These are phyloP conservation scores for Tolypocladium ophioglossoides DNA, from an alignment of 2,329 filamentous ascomycete genomes.

Conservation along the genomic window DNA sequence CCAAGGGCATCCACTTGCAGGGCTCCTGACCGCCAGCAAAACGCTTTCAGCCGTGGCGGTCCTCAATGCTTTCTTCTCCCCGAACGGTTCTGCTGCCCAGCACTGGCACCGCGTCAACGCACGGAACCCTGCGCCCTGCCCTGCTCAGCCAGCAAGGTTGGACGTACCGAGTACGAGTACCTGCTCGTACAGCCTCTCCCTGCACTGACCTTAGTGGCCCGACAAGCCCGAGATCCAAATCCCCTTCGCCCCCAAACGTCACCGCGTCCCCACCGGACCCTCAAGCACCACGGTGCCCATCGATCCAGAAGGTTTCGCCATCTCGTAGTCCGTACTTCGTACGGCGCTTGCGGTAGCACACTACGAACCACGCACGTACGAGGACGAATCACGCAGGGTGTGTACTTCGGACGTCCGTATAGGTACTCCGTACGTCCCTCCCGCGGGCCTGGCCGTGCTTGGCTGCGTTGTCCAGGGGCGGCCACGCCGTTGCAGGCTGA, in stretches of 20 bases:
- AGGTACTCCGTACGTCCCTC: neutral
- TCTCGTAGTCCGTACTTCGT: neutral
- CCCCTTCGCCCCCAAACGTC: conserved; percentile 5
- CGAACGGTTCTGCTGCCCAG: neutral
- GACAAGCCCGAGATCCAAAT: neutral
- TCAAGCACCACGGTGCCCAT: neutral
- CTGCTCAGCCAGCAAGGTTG: too few relatives aligned
- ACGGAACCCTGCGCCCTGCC: neutral
- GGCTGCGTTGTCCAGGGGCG: neutral
- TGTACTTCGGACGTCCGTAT: neutral
- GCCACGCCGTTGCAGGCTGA: neutral
- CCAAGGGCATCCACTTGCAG: neutral
- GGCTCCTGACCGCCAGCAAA: neutral
- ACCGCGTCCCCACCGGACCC: conserved; percentile 6
- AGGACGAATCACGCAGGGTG: neutral
- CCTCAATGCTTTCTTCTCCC: too few relatives aligned
- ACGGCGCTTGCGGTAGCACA: neutral
- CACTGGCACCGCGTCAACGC: neutral
- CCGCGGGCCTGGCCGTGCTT: neutral
- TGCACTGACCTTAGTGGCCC: neutral
- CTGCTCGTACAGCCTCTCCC: neutral
- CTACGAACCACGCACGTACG: neutral
- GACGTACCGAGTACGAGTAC: too few relatives aligned
- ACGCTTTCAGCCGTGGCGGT: neutral
- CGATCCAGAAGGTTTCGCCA: neutral